phyloP scores from a whole-genome alignment of 1,139 yeast genomes.

The Candida sanyaensis region DNA sequence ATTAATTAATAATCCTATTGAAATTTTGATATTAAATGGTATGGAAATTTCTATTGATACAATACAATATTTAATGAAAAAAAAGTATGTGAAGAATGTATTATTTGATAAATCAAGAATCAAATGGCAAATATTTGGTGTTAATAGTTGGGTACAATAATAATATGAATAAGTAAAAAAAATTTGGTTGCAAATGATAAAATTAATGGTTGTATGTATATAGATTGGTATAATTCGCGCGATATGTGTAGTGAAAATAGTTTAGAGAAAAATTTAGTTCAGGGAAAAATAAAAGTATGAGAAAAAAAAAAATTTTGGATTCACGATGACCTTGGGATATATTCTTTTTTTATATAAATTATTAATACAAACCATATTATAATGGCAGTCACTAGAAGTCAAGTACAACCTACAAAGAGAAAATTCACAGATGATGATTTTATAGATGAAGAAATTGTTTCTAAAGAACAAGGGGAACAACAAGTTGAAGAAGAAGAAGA shows the following conservation, averaged over 20 bases:
- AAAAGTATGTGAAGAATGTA: constrained; percentile 22
- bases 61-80: constrained; percentile 20
- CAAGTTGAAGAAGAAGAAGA: constrained; percentile 14
- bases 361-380: too few species aligned
- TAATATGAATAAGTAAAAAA: not conserved
- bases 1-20: constrained; percentile 16
- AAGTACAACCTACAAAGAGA: constrained; percentile 21
- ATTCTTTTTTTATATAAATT: too few species aligned
- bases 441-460: constrained; percentile 7
- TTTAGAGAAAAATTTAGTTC: not conserved
- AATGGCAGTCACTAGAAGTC: constrained; percentile 31
- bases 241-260: not conserved
- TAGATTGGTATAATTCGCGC: not conserved
- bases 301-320: constrained; percentile 2
- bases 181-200: constrained; percentile 1
- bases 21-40: constrained; percentile 35
- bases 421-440: constrained; percentile 28
- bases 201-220: too few species aligned
- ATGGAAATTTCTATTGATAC: constrained; percentile 36
- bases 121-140: constrained; percentile 41
- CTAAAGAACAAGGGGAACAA: constrained; percentile 4
- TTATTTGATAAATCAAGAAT: constrained; percentile 27
- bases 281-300: not conserved
- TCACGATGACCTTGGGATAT: not conserved
- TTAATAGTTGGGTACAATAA: constrained; percentile 23